phyloP scores from a whole-genome alignment of 73 alveolate species.

The Diophrys appendiculata region DNA sequence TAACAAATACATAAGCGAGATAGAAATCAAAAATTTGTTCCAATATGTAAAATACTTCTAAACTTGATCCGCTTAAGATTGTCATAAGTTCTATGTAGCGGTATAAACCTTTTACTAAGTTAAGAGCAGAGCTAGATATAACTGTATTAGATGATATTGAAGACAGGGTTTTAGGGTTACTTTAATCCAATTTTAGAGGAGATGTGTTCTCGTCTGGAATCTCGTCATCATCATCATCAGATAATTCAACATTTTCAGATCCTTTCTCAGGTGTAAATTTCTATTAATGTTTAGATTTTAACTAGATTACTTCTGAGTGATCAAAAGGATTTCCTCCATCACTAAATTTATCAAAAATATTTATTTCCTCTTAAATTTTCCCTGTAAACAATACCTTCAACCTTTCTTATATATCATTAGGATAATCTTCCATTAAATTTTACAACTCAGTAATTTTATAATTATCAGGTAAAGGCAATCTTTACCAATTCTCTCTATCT shows the following conservation, averaged over 20 bases:
- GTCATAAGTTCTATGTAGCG: constrained; percentile 20
- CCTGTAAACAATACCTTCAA: constrained; percentile 2
- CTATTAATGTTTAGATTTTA: background rate
- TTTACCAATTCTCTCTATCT: constrained; percentile 41
- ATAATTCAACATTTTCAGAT: background rate
- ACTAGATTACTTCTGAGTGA: background rate
- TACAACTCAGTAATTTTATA: constrained; percentile 42
- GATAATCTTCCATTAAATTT: constrained; percentile 20
- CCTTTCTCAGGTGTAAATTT: background rate
- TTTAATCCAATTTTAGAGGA: too few species aligned
- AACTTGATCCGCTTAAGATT: background rate
- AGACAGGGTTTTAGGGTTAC: background rate
- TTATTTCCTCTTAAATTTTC: background rate
- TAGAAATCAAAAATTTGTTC: constrained; percentile 26
- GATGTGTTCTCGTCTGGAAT: too few species aligned
- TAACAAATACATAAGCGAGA: background rate
- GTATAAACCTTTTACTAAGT: constrained; percentile 19
- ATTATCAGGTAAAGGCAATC: constrained; percentile 59
- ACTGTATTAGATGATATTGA: background rate
- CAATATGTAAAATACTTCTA: constrained; percentile 10
- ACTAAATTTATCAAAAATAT: constrained; percentile 11
- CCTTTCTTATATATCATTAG: background rate
- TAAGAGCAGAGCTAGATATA: constrained; percentile 20
- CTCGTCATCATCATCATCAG: too few species aligned
- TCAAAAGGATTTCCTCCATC: constrained; percentile 28